phyloP scores from a whole-genome alignment of 305 asterid species.

The Solanum aculeatissimum region DNA sequence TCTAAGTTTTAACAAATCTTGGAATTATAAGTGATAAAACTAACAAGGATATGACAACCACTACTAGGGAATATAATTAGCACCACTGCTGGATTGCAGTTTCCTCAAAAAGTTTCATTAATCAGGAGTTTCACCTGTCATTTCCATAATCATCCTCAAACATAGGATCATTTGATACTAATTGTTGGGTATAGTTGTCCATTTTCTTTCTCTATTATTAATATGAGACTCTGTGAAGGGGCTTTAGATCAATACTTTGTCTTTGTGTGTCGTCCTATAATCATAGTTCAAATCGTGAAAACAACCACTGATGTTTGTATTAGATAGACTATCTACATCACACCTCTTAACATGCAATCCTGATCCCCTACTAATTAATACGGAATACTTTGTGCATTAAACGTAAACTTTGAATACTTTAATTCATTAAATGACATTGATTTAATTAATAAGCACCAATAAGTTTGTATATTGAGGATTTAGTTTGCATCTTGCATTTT shows the following conservation, averaged over 20 bases:
- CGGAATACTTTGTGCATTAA: not conserved
- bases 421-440: not conserved
- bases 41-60: not conserved
- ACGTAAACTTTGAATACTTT: not conserved
- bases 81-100: not conserved
- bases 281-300: fast-evolving
- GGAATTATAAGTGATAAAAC: not conserved
- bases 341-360: fast-evolving
- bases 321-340: fast-evolving
- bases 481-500: not conserved
- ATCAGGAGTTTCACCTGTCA: not conserved
- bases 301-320: fast-evolving
- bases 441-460: not conserved
- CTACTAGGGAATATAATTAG: not conserved
- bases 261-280: not conserved
- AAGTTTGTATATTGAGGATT: not conserved
- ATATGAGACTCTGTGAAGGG: not conserved
- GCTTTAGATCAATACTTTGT: not conserved
- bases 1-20: not conserved
- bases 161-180: not conserved
- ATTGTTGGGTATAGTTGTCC: not conserved
- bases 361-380: not conserved
- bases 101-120: no score
- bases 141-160: not conserved
- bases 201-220: not conserved